Evolutionary conservation across 1,284 basidiomycete genomes (phyloP), one percentile per base, ranked within the genome.

Genomic region (Leccinum pseudoinsigne): DNA sequence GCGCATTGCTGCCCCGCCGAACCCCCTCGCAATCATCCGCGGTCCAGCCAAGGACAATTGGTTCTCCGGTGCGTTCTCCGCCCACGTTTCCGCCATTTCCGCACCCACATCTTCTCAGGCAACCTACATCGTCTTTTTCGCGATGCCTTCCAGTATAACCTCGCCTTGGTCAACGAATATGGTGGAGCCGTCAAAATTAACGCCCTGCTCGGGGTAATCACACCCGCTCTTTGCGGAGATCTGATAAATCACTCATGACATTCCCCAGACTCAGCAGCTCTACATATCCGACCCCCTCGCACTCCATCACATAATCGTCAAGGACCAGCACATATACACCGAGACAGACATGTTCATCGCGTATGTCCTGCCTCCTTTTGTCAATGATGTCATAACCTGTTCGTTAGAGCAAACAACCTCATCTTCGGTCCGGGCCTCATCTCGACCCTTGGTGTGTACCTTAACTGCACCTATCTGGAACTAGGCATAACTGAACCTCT

Each of bases 211-310:
- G 84, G 85, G 60, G 84, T 85, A 68, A 62, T 10, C 36, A 38
- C 28, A 10, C 4, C 11, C 56, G 8, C 10, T 42, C 36, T 38
- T 47, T 34, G 47, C 50, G 18, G 50, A 53, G 28, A n/a, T 36
- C 57, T 18, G 9, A n/a, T 45, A n/a, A 42, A 11, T 31, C 2
- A 16, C 66, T 63, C 45, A 58, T 23, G 18, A 47, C 14, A 21
- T 79, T 54, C 11, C 31, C 6, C 55, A 82, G 81, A 69, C 71
- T 18, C 71, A 78, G 21, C 73, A 80, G 67, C 74, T 85, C 16
- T 84, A 82, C 66, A 69, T 84, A 21, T 79, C 82, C 4, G 83
- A 84, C 64, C 82, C 83, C 5, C 74, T 72, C 10, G 81, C 82
- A 3, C 69, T 85, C 10, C 78, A 82, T 55, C 76, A 76, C 56